phyloP scores from a whole-genome alignment of 2,329 filamentous ascomycete species.

The Atkinsonella texensis region DNA sequence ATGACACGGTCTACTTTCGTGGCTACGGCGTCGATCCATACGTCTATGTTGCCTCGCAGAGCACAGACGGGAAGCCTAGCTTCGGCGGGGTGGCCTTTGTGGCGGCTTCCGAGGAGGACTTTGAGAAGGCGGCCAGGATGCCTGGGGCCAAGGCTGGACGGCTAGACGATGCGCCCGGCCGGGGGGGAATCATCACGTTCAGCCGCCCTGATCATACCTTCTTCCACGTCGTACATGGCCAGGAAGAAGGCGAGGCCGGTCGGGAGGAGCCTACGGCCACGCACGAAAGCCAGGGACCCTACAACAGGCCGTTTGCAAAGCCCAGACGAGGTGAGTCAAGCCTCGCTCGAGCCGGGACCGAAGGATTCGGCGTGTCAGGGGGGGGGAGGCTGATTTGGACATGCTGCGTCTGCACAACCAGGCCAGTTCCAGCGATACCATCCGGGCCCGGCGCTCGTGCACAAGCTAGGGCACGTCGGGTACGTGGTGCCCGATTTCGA shows the following conservation, averaged over 20 bases:
- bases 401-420: neutral
- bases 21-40: neutral
- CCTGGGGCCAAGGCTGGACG: slow-evolving; percentile 1
- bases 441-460: slow-evolving; percentile 19
- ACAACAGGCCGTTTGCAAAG: slow-evolving; percentile 6
- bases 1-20: neutral
- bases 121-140: slow-evolving; percentile 7
- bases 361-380: no score
- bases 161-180: slow-evolving; percentile 13
- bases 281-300: slow-evolving; percentile 4
- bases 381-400: no score
- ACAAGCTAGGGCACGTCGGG: slow-evolving; percentile 30
- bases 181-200: slow-evolving; percentile 25
- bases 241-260: slow-evolving; percentile 9
- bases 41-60: neutral
- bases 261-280: slow-evolving; percentile 3
- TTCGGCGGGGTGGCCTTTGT: neutral
- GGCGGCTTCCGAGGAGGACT: slow-evolving; percentile 8
- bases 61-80: neutral
- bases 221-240: slow-evolving; percentile 16
- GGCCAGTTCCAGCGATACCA: slow-evolving; percentile 22
- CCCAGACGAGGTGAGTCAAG: slow-evolving; percentile 1
- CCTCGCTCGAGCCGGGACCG: neutral
- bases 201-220: slow-evolving; percentile 18
- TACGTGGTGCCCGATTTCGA: slow-evolving; percentile 18